These are phyloP conservation scores for Pleurotus eryngii DNA, from an alignment of 768 basidiomycete genomes.

Conservation along the genomic window DNA sequence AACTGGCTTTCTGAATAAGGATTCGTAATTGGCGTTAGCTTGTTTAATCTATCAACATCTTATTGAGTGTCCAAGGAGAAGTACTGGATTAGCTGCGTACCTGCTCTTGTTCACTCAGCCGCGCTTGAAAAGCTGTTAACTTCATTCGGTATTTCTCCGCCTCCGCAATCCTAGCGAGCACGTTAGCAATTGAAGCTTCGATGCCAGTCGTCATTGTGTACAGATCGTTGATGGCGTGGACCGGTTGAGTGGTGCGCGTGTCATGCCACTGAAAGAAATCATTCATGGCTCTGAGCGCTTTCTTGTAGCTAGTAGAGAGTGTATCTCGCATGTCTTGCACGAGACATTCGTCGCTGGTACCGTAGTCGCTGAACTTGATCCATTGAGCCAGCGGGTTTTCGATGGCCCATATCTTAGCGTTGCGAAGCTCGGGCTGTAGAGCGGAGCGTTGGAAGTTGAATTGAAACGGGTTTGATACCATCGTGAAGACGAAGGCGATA, in stretches of 20 bases:
- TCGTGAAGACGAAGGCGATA: constrained; percentile 25
- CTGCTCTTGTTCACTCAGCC: constrained; percentile 4
- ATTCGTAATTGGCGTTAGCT: not conserved
- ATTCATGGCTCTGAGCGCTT: constrained; percentile 10
- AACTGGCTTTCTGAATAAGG: constrained; percentile 1
- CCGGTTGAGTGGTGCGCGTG: constrained; percentile 11
- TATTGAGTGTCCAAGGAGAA: too few relatives aligned
- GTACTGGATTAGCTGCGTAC: not conserved
- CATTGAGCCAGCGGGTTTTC: constrained; percentile 13
- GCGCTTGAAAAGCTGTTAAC: not conserved
- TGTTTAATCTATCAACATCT: constrained; percentile 3
- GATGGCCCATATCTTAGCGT: constrained; percentile 6
- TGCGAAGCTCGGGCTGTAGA: constrained; percentile 10
- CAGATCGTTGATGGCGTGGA: constrained; percentile 11
- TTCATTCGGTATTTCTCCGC: constrained; percentile 5
- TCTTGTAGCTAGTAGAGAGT: constrained; percentile 3
- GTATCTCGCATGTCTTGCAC: constrained; percentile 4
- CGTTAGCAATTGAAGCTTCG: constrained; percentile 9
- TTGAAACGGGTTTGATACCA: constrained; percentile 14
- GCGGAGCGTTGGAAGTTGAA: constrained; percentile 19
- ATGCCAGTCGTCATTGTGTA: constrained; percentile 10
- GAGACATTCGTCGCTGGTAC: too few relatives aligned
- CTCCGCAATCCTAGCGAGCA: constrained; percentile 9
- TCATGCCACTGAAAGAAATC: constrained; percentile 14
- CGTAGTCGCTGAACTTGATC: too few relatives aligned